Evolutionary conservation across 2,329 filamentous ascomycete species (phyloP).

Genomic region (Parastagonospora nodorum): DNA sequence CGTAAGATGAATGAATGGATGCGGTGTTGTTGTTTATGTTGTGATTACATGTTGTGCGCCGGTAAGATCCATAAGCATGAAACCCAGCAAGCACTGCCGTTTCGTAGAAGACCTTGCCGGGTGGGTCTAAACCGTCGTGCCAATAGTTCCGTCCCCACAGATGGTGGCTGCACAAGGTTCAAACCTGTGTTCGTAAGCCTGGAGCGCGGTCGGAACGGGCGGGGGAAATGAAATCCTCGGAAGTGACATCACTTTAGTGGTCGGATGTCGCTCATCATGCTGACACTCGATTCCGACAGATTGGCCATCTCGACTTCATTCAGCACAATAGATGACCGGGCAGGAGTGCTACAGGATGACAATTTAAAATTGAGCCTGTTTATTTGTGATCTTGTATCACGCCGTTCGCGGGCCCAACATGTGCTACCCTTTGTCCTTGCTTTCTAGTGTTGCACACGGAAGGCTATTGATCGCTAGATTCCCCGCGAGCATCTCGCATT

Average conservation of each 20-base stretch:
- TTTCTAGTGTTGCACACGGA: too few species aligned
- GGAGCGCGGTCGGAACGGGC: neutral
- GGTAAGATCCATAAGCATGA: neutral
- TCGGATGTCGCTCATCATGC: too few species aligned
- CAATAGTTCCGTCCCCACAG: neutral
- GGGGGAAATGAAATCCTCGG: neutral
- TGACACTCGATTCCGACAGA: neutral
- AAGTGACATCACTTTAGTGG: neutral
- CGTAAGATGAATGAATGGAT: neutral
- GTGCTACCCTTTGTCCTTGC: too few species aligned
- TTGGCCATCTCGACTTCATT: neutral
- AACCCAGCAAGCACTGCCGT: neutral
- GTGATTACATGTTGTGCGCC: conserved; percentile 5
- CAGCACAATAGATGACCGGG: neutral
- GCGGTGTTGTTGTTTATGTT: conserved; percentile 13
- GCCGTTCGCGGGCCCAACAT: too few species aligned
- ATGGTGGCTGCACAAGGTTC: neutral
- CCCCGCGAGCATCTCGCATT: too few species aligned
- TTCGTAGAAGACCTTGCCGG: neutral
- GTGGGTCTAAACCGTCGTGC: conserved; percentile 1
- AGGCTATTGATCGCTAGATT: too few species aligned
- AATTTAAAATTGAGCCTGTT: too few species aligned
- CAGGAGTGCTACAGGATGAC: neutral
- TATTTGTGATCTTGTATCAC: too few species aligned
- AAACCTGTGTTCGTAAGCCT: neutral